Base-by-base conservation (phyloP, 495 filamentous ascomycete genomes). In the Podospora pseudocomata region DNA sequence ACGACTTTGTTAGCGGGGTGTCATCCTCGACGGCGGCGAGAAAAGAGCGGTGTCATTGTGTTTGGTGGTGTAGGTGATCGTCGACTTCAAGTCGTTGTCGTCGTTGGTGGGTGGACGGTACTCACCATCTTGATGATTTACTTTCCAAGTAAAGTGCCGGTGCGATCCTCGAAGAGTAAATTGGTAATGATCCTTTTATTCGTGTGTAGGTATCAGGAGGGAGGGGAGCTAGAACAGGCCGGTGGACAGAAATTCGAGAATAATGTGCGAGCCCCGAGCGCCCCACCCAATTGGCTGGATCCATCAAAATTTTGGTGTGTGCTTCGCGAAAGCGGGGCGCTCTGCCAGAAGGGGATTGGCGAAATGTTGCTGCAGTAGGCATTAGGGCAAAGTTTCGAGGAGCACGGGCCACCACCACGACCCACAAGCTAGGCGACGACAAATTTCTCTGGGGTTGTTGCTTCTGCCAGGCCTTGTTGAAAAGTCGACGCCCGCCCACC, bases 121-220 rank as follows among this genome's bases (percentile, higher is more conserved):
- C 83, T 70, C 77, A 86, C 84, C 84, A 86, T 86, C 80, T 85
- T 86, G 80, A 78, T 71, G 80, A 68, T 72, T 71, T 72, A 72
- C 66, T 74, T 69, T 77, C 67, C 71, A 74, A 73, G 73, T 68
- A 69, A 70, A 74, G 73, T 80, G 80, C 79, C 80, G 81, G 77
- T 77, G 77, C 81, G 82, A 85, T 85, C 81, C 82, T 85, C 82
- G 82, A 83, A 84, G 82, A 84, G 80, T 77, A 68, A 63, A 69
- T 60, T 70, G 67, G 69, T 32, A 65, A 60, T 59, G 39, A 32
- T 60, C 59, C 32, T 57, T 67, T 68, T 68, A 34, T 68, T 65
- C 66, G 63, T 64, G 69, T 34, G 65, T 56, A 63, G 61, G 32
- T 28, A 61, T 61, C 59, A 18, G 61, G 65, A 65, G 53, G 63